Percentiles rank a stretch among this genome's conserved stretches.
Evolutionary conservation across 768 basidiomycete genomes (phyloP).

Genomic region (Macrolepiota dolichaula): DNA sequence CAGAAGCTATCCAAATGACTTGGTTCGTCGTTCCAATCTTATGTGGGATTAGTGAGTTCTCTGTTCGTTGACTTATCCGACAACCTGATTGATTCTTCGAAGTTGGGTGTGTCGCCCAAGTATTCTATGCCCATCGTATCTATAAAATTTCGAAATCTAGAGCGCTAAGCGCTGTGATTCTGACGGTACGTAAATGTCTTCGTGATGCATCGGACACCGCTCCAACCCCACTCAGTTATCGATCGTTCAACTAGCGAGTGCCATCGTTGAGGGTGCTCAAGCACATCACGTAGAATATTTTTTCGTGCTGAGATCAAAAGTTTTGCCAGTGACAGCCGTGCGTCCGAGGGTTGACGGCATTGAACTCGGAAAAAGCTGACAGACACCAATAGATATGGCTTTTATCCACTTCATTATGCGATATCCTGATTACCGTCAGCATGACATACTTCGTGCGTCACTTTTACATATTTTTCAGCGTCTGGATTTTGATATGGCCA

Average conservation of each 20-base stretch:
- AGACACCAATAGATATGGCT: not conserved
- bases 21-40: not conserved
- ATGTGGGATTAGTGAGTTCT: not conserved
- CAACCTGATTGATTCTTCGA: not conserved
- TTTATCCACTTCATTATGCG: not conserved
- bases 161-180: not conserved
- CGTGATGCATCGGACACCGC: no score
- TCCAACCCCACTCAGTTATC: not conserved
- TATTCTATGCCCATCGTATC: slow-evolving; percentile 4
- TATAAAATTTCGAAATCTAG: not conserved
- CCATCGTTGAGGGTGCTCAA: not conserved
- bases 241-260: not conserved
- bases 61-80: not conserved
- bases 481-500: not conserved
- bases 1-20: not conserved
- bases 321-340: not conserved
- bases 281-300: not conserved
- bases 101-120: slow-evolving; percentile 3
- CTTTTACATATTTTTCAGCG: not conserved
- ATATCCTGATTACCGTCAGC: not conserved
- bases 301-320: not conserved
- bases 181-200: not conserved
- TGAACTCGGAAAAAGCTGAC: not conserved
- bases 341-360: not conserved
- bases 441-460: not conserved